Conservation (phyloP, 2,329 filamentous ascomycete genomes). For the Coniochaeta sp. region DNA sequence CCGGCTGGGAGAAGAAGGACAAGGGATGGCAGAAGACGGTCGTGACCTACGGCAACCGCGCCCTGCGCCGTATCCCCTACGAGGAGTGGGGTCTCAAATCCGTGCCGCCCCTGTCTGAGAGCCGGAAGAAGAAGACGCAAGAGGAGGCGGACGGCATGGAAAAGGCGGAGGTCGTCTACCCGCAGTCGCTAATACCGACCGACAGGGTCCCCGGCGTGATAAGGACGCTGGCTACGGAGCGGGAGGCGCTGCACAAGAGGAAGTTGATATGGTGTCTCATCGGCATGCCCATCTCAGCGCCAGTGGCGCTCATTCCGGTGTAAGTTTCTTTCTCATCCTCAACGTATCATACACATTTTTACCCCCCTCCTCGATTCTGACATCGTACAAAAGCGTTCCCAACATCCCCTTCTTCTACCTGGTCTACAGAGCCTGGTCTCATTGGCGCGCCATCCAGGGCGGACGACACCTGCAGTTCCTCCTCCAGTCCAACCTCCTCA, state of each 20-base stretch:
- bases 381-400: conserved; percentile 58
- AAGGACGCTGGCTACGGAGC: conserved; percentile 66
- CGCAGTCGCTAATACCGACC: conserved; percentile 58
- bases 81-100: conserved; percentile 98
- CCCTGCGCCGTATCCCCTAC: conserved; percentile 81
- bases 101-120: conserved; percentile 71
- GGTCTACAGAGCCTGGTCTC: conserved; percentile 82
- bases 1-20: conserved; percentile 78
- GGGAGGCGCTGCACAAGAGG: conserved; percentile 68
- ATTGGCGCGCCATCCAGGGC: conserved; percentile 80
- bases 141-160: conserved; percentile 55
- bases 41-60: conserved; percentile 78
- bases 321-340: conserved; percentile 38
- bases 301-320: conserved; percentile 80
- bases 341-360: background rate
- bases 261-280: conserved; percentile 75
- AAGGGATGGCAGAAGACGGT: conserved; percentile 83
- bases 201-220: conserved; percentile 60
- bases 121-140: conserved; percentile 43
- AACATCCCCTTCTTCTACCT: conserved; percentile 98
- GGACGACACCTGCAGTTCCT: conserved; percentile 82
- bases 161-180: conserved; percentile 70
- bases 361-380: conserved; percentile 8
- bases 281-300: conserved; percentile 75
- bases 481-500: conserved; percentile 63